Base-by-base conservation (phyloP, 2,329 filamentous ascomycete species). In the Penicillium sp. region DNA sequence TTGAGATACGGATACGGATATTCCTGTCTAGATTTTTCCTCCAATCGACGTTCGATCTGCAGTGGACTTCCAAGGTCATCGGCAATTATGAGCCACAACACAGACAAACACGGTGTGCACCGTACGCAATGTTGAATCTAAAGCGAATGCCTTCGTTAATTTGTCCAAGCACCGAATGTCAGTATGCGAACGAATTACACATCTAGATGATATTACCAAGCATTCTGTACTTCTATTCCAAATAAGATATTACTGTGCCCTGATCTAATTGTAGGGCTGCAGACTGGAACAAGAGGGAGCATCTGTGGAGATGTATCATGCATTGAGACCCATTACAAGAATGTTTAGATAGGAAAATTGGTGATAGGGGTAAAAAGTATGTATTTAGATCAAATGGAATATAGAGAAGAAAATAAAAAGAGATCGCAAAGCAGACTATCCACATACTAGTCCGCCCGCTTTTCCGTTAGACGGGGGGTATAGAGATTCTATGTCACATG, bases 401-500 rank as follows among this genome's bases (percentile, higher is more conserved):
- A 27, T 43, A 25, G 29, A 34, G 39, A 45, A 25, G 3, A 23
- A 1, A 27, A 45, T 6, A 34, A 36, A 51, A 16, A 44, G 15
- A 45, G 39, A 52, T 25, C n/a, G 15, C 31, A 23, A 45, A 25
- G 23, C 50, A 45, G 39, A 27, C 50, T 52, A 52, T 36, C 3
- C 19, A 45, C 50, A 52, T 52, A 34, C 39, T 45, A 52, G 21
- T 27, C 50, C 27, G 29, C 29, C 16, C 16, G 50, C 50, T 45
- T 34, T 36, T 21, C 15, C 29, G 39, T 16, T 3, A 23, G 19
- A 33, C 38, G 7, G 11, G 25, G 48, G 47, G 39, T 46, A 52
- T 46, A 52, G 40, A 19, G 50, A 36, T 21, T 52, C 50, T 36
- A 52, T 52, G 39, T 46, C 50, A 52, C 40, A 46, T 45, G 29